phyloP scores from a whole-genome alignment of 2,329 filamentous ascomycete species.

The Cladosporium cucumerinum region DNA sequence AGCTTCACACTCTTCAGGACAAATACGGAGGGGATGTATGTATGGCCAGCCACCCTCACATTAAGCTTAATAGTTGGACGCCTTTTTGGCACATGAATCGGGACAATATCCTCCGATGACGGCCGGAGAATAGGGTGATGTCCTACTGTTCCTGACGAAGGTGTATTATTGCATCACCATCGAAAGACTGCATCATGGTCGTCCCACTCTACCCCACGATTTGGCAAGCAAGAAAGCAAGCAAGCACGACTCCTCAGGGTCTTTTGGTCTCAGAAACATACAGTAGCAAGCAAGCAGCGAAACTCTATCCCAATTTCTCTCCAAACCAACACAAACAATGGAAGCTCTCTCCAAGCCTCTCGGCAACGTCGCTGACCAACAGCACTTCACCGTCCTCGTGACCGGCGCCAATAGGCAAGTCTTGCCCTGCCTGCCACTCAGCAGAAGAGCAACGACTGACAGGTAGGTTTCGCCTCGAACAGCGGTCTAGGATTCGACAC shows the following conservation, averaged over 20 bases:
- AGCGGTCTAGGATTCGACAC: slow-evolving; percentile 86
- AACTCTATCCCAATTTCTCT: background rate
- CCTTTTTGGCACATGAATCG: background rate
- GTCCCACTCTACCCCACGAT: background rate
- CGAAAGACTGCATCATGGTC: background rate
- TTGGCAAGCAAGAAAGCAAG: background rate
- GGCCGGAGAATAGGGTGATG: background rate
- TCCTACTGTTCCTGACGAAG: background rate
- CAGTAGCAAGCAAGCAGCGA: background rate
- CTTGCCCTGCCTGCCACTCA: background rate
- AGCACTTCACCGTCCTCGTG: slow-evolving; percentile 59
- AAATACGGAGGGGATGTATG: background rate
- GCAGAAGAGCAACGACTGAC: slow-evolving; percentile 12
- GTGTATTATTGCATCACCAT: background rate
- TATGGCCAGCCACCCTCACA: background rate
- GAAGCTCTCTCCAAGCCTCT: background rate
- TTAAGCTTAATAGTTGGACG: background rate
- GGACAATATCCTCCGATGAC: background rate
- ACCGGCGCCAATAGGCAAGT: slow-evolving; percentile 82
- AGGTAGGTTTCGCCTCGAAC: slow-evolving; percentile 20
- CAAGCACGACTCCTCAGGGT: background rate
- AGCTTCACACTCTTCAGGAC: background rate
- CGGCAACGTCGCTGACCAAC: slow-evolving; percentile 8
- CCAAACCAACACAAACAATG: background rate
- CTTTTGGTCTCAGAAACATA: too few species aligned